phyloP scores from a whole-genome alignment of 306 rosid genomes.

The Quercus parvula region DNA sequence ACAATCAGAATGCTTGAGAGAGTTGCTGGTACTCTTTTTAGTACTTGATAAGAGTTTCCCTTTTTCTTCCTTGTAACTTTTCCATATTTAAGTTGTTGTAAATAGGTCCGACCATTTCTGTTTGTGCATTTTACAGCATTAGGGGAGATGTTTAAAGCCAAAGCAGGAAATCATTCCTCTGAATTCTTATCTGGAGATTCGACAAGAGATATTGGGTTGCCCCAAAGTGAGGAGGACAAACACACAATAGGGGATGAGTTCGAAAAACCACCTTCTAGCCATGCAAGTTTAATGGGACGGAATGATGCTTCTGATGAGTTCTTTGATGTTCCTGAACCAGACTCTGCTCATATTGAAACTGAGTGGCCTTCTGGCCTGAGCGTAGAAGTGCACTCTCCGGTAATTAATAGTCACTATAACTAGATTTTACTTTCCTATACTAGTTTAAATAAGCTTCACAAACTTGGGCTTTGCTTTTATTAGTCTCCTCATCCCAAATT shows the following conservation, averaged over 20 bases:
- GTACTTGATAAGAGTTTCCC: slow-evolving; percentile 4
- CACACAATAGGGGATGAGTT: slow-evolving; percentile 37
- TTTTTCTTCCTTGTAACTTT: neutral
- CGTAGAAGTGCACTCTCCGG: slow-evolving; percentile 41
- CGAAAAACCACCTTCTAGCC: slow-evolving; percentile 33
- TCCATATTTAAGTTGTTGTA: neutral
- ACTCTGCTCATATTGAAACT: slow-evolving; percentile 43
- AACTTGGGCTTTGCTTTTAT: neutral
- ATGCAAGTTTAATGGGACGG: slow-evolving; percentile 57
- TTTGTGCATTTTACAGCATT: slow-evolving; percentile 44
- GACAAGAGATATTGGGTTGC: slow-evolving; percentile 35
- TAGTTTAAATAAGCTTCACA: neutral
- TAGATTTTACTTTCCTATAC: neutral
- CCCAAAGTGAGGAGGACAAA: slow-evolving; percentile 37
- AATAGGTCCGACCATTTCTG: neutral
- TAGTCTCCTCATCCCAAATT: neutral
- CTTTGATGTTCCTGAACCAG: slow-evolving; percentile 86
- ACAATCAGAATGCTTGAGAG: slow-evolving; percentile 83
- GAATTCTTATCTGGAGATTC: slow-evolving; percentile 44
- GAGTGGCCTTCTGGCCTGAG: slow-evolving; percentile 48
- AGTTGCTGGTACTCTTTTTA: slow-evolving; percentile 53
- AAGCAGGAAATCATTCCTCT: slow-evolving; percentile 31
- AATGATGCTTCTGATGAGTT: slow-evolving; percentile 70
- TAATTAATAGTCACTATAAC: slow-evolving; percentile 22
- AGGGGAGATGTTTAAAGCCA: slow-evolving; percentile 64